phyloP scores from a whole-genome alignment of 768 basidiomycete genomes.

The Rhodosporidiobolus sp. region DNA sequence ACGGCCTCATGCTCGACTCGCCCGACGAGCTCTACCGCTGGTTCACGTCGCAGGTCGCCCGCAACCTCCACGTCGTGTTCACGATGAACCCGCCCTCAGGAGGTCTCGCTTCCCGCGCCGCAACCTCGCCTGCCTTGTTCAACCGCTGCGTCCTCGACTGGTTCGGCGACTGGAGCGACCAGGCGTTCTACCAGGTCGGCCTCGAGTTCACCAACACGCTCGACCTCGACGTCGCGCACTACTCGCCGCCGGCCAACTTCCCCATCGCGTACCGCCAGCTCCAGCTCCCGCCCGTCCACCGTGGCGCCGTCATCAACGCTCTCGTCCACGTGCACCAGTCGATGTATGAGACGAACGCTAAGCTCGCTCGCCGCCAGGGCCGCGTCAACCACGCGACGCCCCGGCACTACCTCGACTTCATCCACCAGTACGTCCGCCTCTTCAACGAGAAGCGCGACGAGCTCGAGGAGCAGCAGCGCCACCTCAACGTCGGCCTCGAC shows the following conservation, averaged over 20 bases:
- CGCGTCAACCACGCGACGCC: slow-evolving; percentile 95
- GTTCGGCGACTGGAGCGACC: slow-evolving; percentile 99
- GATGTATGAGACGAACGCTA: slow-evolving; percentile 80
- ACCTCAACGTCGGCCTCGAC: slow-evolving; percentile 95
- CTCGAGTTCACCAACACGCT: slow-evolving; percentile 92
- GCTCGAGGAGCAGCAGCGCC: slow-evolving; percentile 95
- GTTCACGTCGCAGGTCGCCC: slow-evolving; percentile 98
- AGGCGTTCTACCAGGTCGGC: slow-evolving; percentile 96
- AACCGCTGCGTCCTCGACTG: slow-evolving; percentile 99
- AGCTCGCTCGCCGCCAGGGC: slow-evolving; percentile 87
- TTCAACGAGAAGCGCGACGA: slow-evolving; percentile 96
- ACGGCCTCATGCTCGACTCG: slow-evolving; percentile 96
- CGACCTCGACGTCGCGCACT: slow-evolving; percentile 82
- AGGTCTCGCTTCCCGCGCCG: slow-evolving; percentile 89
- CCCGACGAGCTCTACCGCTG: slow-evolving; percentile 96
- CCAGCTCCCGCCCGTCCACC: slow-evolving; percentile 79
- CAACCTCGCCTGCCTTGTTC: slow-evolving; percentile 95
- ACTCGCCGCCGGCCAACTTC: slow-evolving; percentile 75
- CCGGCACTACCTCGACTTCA: slow-evolving; percentile 96
- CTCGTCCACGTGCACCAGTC: slow-evolving; percentile 88
- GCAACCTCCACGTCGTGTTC: slow-evolving; percentile 97
- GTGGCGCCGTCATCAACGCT: slow-evolving; percentile 86
- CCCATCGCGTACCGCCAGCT: slow-evolving; percentile 83
- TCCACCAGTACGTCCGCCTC: slow-evolving; percentile 92
- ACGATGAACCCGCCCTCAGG: slow-evolving; percentile 99